Base-by-base conservation (phyloP, 116 monocot genomes). In the Posidonia oceanica region DNA sequence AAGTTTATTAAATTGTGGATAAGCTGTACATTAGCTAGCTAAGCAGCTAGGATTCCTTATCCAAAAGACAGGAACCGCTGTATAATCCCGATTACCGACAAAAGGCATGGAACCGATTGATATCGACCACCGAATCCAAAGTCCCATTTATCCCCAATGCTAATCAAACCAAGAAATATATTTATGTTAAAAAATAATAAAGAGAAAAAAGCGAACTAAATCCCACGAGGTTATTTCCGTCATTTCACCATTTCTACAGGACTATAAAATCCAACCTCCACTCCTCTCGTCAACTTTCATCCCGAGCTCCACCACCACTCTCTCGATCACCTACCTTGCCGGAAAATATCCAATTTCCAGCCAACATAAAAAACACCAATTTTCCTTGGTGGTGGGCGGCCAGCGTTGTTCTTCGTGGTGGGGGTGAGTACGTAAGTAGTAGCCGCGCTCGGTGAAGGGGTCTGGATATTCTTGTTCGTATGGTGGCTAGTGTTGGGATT, bases 401-500 rank as follows among this genome's bases (percentile, higher is more conserved):
- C n/a, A n/a, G n/a, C n/a, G n/a, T n/a, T n/a, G n/a, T n/a, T n/a
- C n/a, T n/a, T n/a, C n/a, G n/a, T n/a, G n/a, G n/a, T n/a, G n/a
- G n/a, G n/a, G n/a, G 12, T 18, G 4, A 37, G 21, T 36, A 1
- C 62, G 11, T 22, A 7, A 23, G 20, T 6, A 62, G 18, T 62
- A 2, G 20, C 14, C 62, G 10, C 3, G 36, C 20, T 36, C 4
- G 62, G 14, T 4, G 13, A 21, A 13, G 62, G 12, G 37, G 22
- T 38, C 62, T 37, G 62, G 36, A 4, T 3, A 21, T 22, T 62
- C 22, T 23, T 4, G 12, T 22, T n/a, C n/a, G n/a, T 7, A 15
- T 4, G 18, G 38, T 36, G 3, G 41, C n/a, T 76, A 22, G 65
- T 73, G 68, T 82, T 86, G 86, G 86, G 86, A 60, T 80, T 86